phyloP scores from a whole-genome alignment of 1,139 yeast genomes.

The Wickerhamiella infanticola region DNA sequence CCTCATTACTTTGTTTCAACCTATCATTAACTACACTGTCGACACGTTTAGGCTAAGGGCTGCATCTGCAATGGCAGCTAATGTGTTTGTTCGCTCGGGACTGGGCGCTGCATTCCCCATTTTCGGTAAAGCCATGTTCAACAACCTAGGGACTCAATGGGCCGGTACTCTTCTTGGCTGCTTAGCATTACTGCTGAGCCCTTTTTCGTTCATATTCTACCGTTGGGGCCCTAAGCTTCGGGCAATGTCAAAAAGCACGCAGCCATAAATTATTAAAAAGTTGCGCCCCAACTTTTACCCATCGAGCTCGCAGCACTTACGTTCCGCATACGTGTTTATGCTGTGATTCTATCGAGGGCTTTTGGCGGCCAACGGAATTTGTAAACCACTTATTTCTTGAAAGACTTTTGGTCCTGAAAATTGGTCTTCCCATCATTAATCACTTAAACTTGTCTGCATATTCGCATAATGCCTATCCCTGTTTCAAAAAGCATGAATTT shows the following conservation, averaged over 20 bases:
- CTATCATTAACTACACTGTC: conserved; percentile 64
- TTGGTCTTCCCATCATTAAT: no score
- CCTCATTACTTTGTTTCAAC: conserved; percentile 56
- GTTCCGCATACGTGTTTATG: no score
- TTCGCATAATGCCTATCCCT: no score
- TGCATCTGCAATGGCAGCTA: conserved; percentile 84
- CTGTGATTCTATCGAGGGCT: no score
- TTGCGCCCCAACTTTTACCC: no score
- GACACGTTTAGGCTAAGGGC: conserved; percentile 69
- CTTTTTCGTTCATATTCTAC: conserved; percentile 63
- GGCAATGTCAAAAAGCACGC: conserved; percentile 38
- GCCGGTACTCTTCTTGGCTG: conserved; percentile 68
- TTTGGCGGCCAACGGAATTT: no score
- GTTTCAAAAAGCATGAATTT: no score
- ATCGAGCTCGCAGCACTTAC: no score
- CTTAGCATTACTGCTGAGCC: conserved; percentile 43
- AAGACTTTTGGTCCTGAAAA: no score
- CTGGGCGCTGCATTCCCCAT: conserved; percentile 70
- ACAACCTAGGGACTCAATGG: conserved; percentile 62
- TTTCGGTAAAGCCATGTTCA: conserved; percentile 62
- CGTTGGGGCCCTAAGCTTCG: conserved; percentile 50
- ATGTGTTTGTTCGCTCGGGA: conserved; percentile 65
- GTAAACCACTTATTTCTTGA: no score
- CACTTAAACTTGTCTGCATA: no score
- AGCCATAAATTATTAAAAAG: no score